These are phyloP conservation scores for Coniferiporia weirii DNA, from an alignment of 1,284 basidiomycete species.

Conservation along the genomic window DNA sequence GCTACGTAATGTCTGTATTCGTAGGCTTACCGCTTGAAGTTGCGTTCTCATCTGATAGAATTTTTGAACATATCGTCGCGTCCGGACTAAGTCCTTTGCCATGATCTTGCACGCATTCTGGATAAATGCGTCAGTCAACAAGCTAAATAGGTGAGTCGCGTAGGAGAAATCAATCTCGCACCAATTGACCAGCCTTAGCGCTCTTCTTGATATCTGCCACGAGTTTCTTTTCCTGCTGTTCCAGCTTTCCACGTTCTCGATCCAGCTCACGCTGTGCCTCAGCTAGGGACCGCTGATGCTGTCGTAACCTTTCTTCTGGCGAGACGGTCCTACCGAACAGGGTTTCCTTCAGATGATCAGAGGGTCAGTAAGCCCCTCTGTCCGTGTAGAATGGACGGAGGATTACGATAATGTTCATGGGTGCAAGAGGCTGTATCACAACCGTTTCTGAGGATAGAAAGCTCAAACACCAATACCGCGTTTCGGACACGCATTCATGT, in stretches of 20 bases:
- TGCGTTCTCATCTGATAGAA: constrained; percentile 99
- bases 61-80: constrained; percentile 93
- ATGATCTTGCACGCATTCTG: constrained; percentile 98
- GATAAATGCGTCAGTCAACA: constrained; percentile 2
- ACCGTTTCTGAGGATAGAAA: neutral
- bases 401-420: neutral
- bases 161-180: constrained; percentile 28
- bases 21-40: constrained; percentile 90
- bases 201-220: constrained; percentile 94
- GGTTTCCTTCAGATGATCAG: constrained; percentile 67
- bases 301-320: constrained; percentile 92
- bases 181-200: constrained; percentile 94
- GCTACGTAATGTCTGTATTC: constrained; percentile 94
- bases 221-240: constrained; percentile 93
- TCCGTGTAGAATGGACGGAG: neutral
- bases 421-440: neutral
- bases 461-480: neutral
- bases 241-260: constrained; percentile 90
- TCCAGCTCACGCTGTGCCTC: constrained; percentile 98
- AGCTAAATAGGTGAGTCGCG: neutral
- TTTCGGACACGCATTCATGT: neutral
- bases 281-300: constrained; percentile 92
- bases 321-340: constrained; percentile 93
- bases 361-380: neutral
- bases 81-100: constrained; percentile 97